phyloP scores from a whole-genome alignment of 2,329 filamentous ascomycete genomes.

The Cercospora nicotianae region DNA sequence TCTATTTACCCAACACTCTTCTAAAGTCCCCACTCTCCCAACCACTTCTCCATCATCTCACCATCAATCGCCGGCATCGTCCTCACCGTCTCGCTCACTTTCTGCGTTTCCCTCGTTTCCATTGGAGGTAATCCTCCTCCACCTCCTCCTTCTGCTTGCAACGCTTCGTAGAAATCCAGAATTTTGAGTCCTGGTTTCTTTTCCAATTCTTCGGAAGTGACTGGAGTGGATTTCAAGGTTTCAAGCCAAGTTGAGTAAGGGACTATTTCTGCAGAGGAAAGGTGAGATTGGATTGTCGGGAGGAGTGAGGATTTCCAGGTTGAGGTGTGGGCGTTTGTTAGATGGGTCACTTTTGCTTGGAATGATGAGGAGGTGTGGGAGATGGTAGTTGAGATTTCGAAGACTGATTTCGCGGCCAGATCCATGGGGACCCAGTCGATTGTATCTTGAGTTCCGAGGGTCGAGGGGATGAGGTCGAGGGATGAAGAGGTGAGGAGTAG shows the following conservation, averaged over 20 bases:
- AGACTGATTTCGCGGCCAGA: slow-evolving; percentile 36
- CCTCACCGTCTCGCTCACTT: slow-evolving; percentile 36
- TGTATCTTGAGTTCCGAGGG: slow-evolving; percentile 38
- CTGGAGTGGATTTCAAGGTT: slow-evolving; percentile 20
- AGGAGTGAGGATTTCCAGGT: slow-evolving; percentile 24
- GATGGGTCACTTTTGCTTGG: slow-evolving; percentile 32
- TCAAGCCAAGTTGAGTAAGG: slow-evolving; percentile 31
- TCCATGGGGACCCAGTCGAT: slow-evolving; percentile 52
- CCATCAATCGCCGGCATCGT: slow-evolving; percentile 29
- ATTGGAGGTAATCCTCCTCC: slow-evolving; percentile 23
- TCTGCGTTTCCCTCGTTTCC: slow-evolving; percentile 28
- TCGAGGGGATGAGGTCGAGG: slow-evolving; percentile 42
- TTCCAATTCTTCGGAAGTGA: slow-evolving; percentile 27
- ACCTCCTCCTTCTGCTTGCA: slow-evolving; percentile 21
- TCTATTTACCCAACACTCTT: too few relatives aligned
- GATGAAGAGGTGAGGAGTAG: slow-evolving; percentile 44
- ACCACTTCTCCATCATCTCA: slow-evolving; percentile 30
- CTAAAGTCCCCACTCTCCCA: slow-evolving; percentile 29
- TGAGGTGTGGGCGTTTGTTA: slow-evolving; percentile 33
- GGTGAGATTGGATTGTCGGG: not conserved
- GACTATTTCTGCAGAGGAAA: slow-evolving; percentile 19
- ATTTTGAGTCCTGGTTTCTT: slow-evolving; percentile 34
- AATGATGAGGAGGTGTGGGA: not conserved
- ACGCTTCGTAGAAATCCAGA: slow-evolving; percentile 35
- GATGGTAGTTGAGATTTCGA: slow-evolving; percentile 23